These are phyloP conservation scores for Backusella sp. DNA, from an alignment of 192 early-diverging fungal genomes.

Conservation along the genomic window DNA sequence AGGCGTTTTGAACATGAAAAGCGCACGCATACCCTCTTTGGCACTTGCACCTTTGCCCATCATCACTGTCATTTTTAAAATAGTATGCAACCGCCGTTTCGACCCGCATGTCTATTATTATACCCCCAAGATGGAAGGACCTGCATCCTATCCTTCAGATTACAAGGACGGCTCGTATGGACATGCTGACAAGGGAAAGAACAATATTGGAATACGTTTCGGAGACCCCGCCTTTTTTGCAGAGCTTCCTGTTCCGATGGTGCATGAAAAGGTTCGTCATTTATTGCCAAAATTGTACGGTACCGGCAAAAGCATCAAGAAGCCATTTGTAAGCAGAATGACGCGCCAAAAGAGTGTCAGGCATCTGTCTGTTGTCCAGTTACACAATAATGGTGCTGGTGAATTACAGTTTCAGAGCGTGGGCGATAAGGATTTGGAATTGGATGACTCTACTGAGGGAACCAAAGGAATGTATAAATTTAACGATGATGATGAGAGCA, in stretches of 20 bases:
- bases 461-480: conserved; percentile 30
- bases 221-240: conserved; percentile 65
- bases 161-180: conserved; percentile 23
- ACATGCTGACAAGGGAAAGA: neutral
- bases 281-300: conserved; percentile 62
- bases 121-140: conserved; percentile 40
- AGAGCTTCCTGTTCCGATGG: conserved; percentile 63
- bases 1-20: conserved; percentile 55
- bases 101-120: conserved; percentile 57
- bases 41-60: conserved; percentile 60
- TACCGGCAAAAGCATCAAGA: conserved; percentile 19
- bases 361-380: conserved; percentile 25
- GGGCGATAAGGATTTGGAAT: conserved; percentile 32
- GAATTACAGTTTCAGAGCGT: conserved; percentile 36
- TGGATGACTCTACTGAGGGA: conserved; percentile 35
- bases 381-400: conserved; percentile 14
- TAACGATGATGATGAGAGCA: conserved; percentile 24
- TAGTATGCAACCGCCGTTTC: conserved; percentile 43
- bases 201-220: conserved; percentile 50
- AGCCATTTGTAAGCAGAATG: conserved; percentile 25
- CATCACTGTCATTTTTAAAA: conserved; percentile 53
- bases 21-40: conserved; percentile 39
- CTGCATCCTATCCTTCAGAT: conserved; percentile 4
- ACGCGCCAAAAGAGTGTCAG: conserved; percentile 30
- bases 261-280: conserved; percentile 64